phyloP scores from a whole-genome alignment of 306 rosid species.

The Vigna reflexopilosa region DNA sequence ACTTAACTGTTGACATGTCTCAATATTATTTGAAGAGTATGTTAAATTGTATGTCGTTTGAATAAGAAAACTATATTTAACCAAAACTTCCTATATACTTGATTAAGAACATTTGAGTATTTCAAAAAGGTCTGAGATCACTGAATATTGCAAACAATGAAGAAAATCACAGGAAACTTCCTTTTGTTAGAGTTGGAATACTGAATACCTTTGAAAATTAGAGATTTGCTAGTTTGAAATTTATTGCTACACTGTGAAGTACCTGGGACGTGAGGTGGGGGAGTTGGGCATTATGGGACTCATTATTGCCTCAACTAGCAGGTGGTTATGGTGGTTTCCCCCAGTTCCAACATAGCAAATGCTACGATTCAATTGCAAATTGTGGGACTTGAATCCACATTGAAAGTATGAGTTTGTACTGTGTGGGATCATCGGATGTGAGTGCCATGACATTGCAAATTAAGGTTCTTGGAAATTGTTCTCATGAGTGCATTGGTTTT shows the following conservation, averaged over 20 bases:
- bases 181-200: conserved; percentile 9
- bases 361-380: background rate
- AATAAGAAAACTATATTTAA: conserved; percentile 7
- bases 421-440: background rate
- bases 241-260: background rate
- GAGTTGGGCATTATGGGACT: background rate
- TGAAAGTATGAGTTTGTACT: background rate
- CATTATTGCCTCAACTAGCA: background rate
- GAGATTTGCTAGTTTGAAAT: background rate
- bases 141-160: background rate
- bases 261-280: background rate
- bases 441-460: background rate
- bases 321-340: conserved; percentile 13
- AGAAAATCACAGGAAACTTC: background rate
- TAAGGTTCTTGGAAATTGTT: conserved; percentile 1
- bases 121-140: background rate
- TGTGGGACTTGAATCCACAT: background rate
- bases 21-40: conserved; percentile 21
- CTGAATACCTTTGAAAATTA: background rate
- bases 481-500: background rate
- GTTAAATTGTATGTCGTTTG: background rate
- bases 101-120: background rate
- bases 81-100: background rate
- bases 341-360: background rate
- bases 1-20: background rate